Conservation (phyloP, 2,329 filamentous ascomycete genomes). For the Alternaria sp. region DNA sequence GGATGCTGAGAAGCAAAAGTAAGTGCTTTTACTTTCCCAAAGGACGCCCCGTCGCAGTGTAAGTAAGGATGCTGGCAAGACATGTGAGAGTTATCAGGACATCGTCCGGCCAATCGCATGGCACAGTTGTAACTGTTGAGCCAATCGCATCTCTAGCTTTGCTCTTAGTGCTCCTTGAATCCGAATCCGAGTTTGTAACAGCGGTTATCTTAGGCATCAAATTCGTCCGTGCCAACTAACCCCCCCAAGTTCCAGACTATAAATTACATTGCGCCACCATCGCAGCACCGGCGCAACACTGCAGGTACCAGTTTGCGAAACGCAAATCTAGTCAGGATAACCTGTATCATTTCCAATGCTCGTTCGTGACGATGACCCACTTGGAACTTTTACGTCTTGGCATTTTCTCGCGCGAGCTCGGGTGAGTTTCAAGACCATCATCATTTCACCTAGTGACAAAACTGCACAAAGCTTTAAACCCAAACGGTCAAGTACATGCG, state of each 20-base stretch:
- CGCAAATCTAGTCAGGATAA: background rate
- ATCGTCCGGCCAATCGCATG: background rate
- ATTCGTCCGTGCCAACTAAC: background rate
- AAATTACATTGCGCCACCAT: constrained; percentile 5
- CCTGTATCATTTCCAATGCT: constrained; percentile 2
- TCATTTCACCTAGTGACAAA: background rate
- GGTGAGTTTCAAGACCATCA: constrained; percentile 4
- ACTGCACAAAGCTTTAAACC: background rate
- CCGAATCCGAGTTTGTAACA: constrained; percentile 1
- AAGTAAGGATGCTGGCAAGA: background rate
- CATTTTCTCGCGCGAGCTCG: background rate
- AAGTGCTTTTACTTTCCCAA: constrained; percentile 21
- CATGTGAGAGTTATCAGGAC: background rate
- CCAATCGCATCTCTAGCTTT: constrained; percentile 3
- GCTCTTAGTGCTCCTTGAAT: background rate
- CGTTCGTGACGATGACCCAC: background rate
- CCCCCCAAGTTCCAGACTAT: constrained; percentile 3
- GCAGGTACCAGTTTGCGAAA: background rate
- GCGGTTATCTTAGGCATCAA: background rate
- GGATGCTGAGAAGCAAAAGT: constrained; percentile 56
- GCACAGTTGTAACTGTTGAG: background rate
- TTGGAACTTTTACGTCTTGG: constrained; percentile 3
- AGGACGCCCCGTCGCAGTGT: background rate
- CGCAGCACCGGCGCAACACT: background rate
- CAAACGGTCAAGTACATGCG: background rate